phyloP scores from a whole-genome alignment of 257 asterid species.

The Solanum corneliomulleri region DNA sequence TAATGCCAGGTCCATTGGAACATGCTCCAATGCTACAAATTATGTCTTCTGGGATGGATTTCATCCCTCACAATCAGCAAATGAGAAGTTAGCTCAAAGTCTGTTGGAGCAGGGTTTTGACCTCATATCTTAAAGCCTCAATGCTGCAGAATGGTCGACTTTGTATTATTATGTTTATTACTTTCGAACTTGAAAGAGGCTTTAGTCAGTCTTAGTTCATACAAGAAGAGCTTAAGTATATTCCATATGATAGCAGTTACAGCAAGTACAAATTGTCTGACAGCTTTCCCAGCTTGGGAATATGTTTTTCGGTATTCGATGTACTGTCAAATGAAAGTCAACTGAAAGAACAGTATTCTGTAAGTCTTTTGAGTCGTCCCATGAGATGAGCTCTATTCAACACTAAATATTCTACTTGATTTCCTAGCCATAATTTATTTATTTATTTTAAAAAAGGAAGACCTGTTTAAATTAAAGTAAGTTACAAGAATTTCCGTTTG shows the following conservation, averaged over 20 bases:
- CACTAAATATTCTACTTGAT: neutral
- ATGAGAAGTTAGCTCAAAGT: conserved; percentile 55
- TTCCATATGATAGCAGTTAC: neutral
- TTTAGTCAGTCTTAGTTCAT: neutral
- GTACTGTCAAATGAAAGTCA: neutral
- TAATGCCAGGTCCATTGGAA: conserved; percentile 52
- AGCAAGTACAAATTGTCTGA: neutral
- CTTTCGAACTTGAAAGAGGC: neutral
- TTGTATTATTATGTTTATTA: neutral
- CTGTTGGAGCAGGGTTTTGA: conserved; percentile 56
- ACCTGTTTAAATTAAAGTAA: neutral
- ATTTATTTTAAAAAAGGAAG: neutral
- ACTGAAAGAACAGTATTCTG: neutral
- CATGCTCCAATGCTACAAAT: conserved; percentile 66
- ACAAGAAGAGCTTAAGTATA: neutral
- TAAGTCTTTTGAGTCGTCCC: neutral
- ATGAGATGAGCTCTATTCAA: neutral
- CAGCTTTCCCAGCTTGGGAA: neutral
- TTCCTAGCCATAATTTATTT: neutral
- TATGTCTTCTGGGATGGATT: conserved; percentile 81
- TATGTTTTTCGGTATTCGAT: neutral
- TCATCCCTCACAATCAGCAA: conserved; percentile 68
- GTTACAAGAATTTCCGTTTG: neutral
- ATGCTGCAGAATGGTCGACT: neutral
- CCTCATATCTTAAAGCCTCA: conserved; percentile 40